Evolutionary conservation across 2,329 filamentous ascomycete genomes (phyloP).

Genomic region (Helotiales sp.): DNA sequence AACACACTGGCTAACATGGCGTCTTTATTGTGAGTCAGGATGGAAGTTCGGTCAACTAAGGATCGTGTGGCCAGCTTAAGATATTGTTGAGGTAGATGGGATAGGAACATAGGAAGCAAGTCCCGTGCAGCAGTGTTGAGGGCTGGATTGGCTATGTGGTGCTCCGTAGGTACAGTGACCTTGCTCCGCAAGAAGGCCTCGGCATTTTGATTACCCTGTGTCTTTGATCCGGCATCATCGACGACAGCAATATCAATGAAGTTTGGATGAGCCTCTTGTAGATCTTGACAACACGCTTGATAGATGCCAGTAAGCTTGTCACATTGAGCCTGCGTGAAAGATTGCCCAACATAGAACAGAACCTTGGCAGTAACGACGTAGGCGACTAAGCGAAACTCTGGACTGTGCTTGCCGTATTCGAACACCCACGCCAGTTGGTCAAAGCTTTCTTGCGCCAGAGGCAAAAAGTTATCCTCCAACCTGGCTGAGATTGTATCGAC

Average conservation of each 20-base stretch:
- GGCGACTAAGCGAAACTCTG: conserved; percentile 60
- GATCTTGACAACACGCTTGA: conserved; percentile 74
- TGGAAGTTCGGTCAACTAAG: conserved; percentile 80
- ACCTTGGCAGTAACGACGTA: conserved; percentile 66
- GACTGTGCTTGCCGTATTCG: conserved; percentile 57
- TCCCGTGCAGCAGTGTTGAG: conserved; percentile 61
- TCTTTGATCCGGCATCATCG: conserved; percentile 40
- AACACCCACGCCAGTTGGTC: conserved; percentile 78
- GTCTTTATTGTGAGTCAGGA: conserved; percentile 69
- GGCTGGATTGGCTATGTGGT: conserved; percentile 46
- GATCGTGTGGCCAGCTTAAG: conserved; percentile 74
- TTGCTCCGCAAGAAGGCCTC: conserved; percentile 66
- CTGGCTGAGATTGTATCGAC: conserved; percentile 61
- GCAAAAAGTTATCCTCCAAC: conserved; percentile 60
- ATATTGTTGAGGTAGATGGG: conserved; percentile 66
- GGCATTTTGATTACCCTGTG: conserved; percentile 58
- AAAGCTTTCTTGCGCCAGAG: conserved; percentile 67
- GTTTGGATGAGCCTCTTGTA: conserved; percentile 57
- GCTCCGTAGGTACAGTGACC: conserved; percentile 37
- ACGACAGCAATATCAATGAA: conserved; percentile 28
- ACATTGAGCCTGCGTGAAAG: conserved; percentile 68
- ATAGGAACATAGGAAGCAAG: conserved; percentile 68
- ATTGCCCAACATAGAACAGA: conserved; percentile 66
- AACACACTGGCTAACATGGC: conserved; percentile 83
- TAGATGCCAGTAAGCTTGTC: conserved; percentile 66